A percentile compares a stretch with the other conserved stretches of the same genome.
phyloP scores from a whole-genome alignment of 331 rosid species.

The Quercus lobata region DNA sequence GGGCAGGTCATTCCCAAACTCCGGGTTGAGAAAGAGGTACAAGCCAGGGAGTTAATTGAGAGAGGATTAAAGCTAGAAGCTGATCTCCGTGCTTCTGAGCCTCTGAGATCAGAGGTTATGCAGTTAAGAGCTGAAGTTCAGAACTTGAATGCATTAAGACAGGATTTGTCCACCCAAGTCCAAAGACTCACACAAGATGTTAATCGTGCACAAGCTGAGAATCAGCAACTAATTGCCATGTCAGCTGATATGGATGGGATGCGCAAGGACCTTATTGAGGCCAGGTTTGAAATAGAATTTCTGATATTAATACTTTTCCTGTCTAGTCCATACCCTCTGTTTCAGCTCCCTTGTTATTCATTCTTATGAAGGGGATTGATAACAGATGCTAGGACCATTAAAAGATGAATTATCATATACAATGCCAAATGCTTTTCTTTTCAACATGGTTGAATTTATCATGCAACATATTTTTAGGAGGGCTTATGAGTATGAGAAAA shows the following conservation, averaged over 20 bases:
- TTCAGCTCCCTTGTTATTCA: not conserved
- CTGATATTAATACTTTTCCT: conserved; percentile 5
- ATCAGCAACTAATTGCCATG: conserved; percentile 40
- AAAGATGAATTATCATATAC: not conserved
- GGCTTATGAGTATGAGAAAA: conserved; percentile 45
- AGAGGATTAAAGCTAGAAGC: conserved; percentile 43
- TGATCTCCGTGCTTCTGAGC: conserved; percentile 43
- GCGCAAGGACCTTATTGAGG: conserved; percentile 42
- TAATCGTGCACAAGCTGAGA: conserved; percentile 35
- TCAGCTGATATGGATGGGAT: conserved; percentile 35
- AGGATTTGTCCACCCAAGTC: conserved; percentile 42
- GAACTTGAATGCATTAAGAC: conserved; percentile 33
- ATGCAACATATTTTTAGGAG: conserved; percentile 30
- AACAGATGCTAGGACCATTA: not conserved
- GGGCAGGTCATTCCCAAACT: conserved; percentile 35
- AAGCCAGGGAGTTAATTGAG: conserved; percentile 29
- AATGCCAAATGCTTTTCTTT: not conserved
- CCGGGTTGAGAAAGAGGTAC: conserved; percentile 36
- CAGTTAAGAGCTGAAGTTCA: conserved; percentile 43
- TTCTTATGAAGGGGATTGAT: not conserved
- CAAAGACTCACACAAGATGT: conserved; percentile 39
- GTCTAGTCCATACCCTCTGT: not conserved
- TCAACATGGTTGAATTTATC: conserved; percentile 16
- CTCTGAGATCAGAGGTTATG: conserved; percentile 37
- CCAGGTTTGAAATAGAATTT: conserved; percentile 37